Evolutionary conservation across 2,329 filamentous ascomycete genomes (phyloP), one percentile per base, ranked within the genome.

Genomic region (Botrytis aclada): DNA sequence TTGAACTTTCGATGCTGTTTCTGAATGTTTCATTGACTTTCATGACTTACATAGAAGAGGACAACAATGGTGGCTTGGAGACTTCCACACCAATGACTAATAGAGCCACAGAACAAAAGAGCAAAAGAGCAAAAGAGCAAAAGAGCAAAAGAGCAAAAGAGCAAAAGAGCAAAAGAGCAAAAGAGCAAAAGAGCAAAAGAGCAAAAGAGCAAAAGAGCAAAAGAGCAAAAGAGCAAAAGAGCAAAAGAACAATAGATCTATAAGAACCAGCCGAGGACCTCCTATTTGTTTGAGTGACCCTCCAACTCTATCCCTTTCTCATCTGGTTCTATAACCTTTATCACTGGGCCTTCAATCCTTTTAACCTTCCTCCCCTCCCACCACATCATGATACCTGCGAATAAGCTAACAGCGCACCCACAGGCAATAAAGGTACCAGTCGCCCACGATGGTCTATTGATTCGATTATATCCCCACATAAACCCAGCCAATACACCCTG

Each of bases 391-490:
- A 71, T 18, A 10, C 74, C 75, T 6, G 75, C 72, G 56, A 71
- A 25, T 32, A 74, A 66, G 66, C 74, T 75, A 12, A 76, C 74
- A 51, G 71, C 73, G 69, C 73, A 77, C 22, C 74, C 75, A 29
- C 76, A 65, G 3, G 47, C 72, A 60, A 76, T 74, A 34, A 75
- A 75, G 5, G 58, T 67, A 6, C 75, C 75, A 14, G 75, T 75
- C 18, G 65, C 64, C 75, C 76, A 77, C 10, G 34, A 61, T 16
- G 73, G 75, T 64, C 73, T 54, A 66, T 74, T 43, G 54, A 76
- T 70, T 22, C 74, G 56, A 58, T 75, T 74, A 45, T 75, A 76
- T 29, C 61, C 71, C 74, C 74, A 77, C 74, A 77, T 77, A 29
- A 75, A 73, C 3, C 63, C 63, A 14, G 70, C 61, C 32, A 76